Evolutionary conservation across 139 green algal species (phyloP).

Genomic region (Nannochloris sp.): DNA sequence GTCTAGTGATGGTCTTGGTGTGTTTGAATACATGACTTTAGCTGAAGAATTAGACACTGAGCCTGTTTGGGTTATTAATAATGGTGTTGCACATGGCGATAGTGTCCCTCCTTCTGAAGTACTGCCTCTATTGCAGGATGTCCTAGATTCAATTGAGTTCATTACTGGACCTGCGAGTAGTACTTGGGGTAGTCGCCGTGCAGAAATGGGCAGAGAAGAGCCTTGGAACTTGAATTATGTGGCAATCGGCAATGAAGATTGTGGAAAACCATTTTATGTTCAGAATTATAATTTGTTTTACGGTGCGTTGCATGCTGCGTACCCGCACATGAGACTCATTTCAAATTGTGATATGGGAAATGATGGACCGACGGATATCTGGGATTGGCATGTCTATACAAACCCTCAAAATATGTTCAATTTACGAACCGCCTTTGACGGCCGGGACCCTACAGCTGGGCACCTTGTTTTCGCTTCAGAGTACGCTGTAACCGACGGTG

Average conservation of each 20-base stretch:
- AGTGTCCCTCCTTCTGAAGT: not conserved
- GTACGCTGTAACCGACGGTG: slow-evolving; percentile 3
- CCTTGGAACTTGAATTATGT: slow-evolving; percentile 55
- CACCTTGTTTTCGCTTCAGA: not conserved
- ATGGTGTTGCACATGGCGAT: slow-evolving; percentile 39
- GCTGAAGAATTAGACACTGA: slow-evolving; percentile 44
- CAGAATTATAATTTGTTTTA: slow-evolving; percentile 46
- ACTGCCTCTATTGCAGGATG: slow-evolving; percentile 32
- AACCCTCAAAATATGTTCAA: slow-evolving; percentile 23
- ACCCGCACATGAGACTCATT: slow-evolving; percentile 45
- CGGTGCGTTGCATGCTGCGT: slow-evolving; percentile 25
- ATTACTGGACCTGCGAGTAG: slow-evolving; percentile 27
- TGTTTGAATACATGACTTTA: slow-evolving; percentile 67
- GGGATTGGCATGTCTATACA: slow-evolving; percentile 50
- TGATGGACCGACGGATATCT: slow-evolving; percentile 29
- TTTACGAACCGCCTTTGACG: slow-evolving; percentile 9
- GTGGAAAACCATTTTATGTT: slow-evolving; percentile 31
- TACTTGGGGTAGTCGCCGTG: slow-evolving; percentile 41
- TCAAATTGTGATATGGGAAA: slow-evolving; percentile 49
- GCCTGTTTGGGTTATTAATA: slow-evolving; percentile 60
- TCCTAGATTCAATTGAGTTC: slow-evolving; percentile 58
- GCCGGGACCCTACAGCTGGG: not conserved
- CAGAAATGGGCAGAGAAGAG: slow-evolving; percentile 47
- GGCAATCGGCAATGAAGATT: slow-evolving; percentile 66
- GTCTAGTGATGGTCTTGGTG: slow-evolving; percentile 54